These are phyloP conservation scores for Alternaria viburni DNA, from an alignment of 2,329 filamentous ascomycete genomes.

Conservation along the genomic window DNA sequence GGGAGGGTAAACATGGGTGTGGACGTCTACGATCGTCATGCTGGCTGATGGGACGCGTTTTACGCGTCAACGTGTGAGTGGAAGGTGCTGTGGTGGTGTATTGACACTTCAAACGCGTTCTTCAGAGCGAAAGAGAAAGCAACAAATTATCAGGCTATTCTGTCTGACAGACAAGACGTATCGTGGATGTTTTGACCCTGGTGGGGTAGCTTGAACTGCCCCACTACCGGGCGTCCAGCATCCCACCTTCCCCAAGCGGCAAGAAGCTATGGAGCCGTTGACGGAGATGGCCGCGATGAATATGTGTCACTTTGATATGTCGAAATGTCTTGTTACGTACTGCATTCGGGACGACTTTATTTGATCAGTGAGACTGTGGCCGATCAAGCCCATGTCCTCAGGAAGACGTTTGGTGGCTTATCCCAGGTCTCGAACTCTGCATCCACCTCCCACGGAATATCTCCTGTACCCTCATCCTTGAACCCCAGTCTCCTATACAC, in stretches of 20 bases:
- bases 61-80: background rate
- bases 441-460: constrained; percentile 41
- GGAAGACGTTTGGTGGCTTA: constrained; percentile 44
- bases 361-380: background rate
- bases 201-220: constrained; percentile 30
- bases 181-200: constrained; percentile 19
- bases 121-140: background rate
- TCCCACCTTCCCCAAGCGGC: constrained; percentile 42
- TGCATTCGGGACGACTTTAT: background rate
- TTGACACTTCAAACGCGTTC: background rate
- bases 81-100: background rate
- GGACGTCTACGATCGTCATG: constrained; percentile 63
- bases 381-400: constrained; percentile 36
- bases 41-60: constrained; percentile 7
- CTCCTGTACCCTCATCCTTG: constrained; percentile 37
- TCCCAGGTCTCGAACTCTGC: constrained; percentile 40
- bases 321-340: background rate
- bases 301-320: constrained; percentile 1
- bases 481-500: constrained; percentile 44
- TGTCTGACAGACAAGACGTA: background rate
- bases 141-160: background rate
- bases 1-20: constrained; percentile 69
- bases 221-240: constrained; percentile 30
- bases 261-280: constrained; percentile 21
- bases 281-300: constrained; percentile 22